phyloP scores from a whole-genome alignment of 257 asterid genomes.

The Nicotiana tabacum region DNA sequence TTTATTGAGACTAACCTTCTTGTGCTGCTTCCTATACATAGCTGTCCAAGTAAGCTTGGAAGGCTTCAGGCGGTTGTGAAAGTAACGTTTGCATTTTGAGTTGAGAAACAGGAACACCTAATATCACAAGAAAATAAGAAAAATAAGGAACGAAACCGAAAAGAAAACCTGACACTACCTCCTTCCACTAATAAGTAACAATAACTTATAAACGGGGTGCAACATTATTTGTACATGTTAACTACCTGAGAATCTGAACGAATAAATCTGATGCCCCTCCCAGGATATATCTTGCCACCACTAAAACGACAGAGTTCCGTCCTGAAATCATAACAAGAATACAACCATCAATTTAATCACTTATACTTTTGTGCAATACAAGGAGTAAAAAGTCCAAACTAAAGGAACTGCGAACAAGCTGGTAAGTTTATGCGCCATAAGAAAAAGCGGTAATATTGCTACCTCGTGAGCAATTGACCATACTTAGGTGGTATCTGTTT shows the following conservation, averaged over 20 bases:
- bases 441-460: not conserved
- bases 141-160: too few species aligned
- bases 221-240: too few species aligned
- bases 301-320: slow-evolving; percentile 81
- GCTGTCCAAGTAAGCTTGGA: slow-evolving; percentile 93
- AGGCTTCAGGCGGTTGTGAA: slow-evolving; percentile 83
- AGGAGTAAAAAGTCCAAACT: not conserved
- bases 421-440: not conserved
- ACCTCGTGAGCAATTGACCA: not conserved
- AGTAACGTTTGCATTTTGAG: slow-evolving; percentile 87
- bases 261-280: slow-evolving; percentile 68
- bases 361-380: not conserved
- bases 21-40: slow-evolving; percentile 75
- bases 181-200: not conserved
- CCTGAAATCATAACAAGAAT: slow-evolving; percentile 31
- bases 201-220: not conserved
- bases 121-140: not conserved
- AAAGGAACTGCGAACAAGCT: not conserved
- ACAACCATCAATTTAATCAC: not conserved
- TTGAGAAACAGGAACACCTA: slow-evolving; percentile 77
- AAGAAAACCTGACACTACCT: not conserved
- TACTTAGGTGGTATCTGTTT: not conserved
- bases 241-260: slow-evolving; percentile 74
- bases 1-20: slow-evolving; percentile 42
- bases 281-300: slow-evolving; percentile 81